Base-by-base conservation (phyloP, 345 rosid genomes). In the Brassica incana region DNA sequence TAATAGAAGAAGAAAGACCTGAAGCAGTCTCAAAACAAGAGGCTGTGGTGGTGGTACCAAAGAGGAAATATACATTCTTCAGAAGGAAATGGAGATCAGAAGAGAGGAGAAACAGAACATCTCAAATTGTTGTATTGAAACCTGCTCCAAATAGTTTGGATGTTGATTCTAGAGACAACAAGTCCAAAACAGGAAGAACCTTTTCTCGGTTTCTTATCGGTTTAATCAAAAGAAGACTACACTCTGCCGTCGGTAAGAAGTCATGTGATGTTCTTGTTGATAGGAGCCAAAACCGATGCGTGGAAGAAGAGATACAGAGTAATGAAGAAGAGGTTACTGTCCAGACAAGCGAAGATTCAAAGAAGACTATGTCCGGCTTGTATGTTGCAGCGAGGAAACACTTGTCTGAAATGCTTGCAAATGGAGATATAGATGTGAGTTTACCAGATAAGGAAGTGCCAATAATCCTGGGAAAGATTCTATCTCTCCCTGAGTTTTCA, bases 301-400 rank as follows among this genome's bases (percentile, higher is more conserved):
- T 54, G 67, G 54, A 71, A 58, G 73, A 71, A 80, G 80, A 75
- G 54, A 43, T n/a, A 67, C 83, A 81, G 82, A 78, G 87, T 77
- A 50, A n/a, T 14, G 58, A n/a, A 50, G 18, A 78, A 72, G 83
- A 65, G 60, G 88, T 84, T 64, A 85, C 69, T 15, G 78, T 54
- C 80, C 29, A 36, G 6, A 69, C 78, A 64, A 67, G 73, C 61
- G 81, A 91, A 23, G 83, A 78, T 75, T 83, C 83, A 73, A 83
- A 87, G 80, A 84, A 78, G 80, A 82, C 83, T 74, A 80, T 82
- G 83, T 85, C 98, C 7, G 84, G 85, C 70, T 85, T 96, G 75
- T 96, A 96, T 60, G 62, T 86, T 33, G 97, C 92, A 85, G 99
- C 99, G 65, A 96, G 83, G 88, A 96, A 87, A 82, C 99, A 93